Conservation (phyloP, 1,284 basidiomycete species). For the Microbotryum scabiosae region DNA sequence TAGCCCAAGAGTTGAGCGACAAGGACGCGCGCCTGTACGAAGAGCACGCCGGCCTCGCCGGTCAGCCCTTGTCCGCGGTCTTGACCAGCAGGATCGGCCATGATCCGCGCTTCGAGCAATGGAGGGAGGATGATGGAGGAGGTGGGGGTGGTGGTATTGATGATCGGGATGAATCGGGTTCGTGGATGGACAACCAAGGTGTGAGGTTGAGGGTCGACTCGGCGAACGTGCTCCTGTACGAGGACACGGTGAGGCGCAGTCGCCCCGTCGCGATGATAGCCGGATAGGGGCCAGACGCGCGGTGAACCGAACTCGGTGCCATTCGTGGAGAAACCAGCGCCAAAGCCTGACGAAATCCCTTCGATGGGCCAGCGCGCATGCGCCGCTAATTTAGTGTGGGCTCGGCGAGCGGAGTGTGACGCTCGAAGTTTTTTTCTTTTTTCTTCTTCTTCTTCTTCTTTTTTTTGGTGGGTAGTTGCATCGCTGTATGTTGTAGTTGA, state of each 20-base stretch:
- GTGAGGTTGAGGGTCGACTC: background rate
- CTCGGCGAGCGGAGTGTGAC: background rate
- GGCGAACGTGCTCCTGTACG: background rate
- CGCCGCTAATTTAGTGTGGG: too few species aligned
- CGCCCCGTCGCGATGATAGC: background rate
- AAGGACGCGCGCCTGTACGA: conserved; percentile 36
- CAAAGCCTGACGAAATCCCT: background rate
- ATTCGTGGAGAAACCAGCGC: background rate
- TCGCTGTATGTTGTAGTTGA: too few species aligned
- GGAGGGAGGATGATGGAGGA: conserved; percentile 5
- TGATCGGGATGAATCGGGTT: background rate
- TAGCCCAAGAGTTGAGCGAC: conserved; percentile 36
- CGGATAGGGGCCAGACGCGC: background rate
- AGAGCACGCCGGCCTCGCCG: background rate
- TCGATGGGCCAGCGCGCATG: too few species aligned
- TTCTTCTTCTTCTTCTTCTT: background rate
- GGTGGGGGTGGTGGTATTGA: background rate
- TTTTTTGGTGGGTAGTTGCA: background rate
- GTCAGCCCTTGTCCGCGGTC: background rate
- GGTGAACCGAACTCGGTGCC: background rate
- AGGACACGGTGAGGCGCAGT: background rate
- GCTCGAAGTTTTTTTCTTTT: background rate
- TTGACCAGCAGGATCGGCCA: background rate
- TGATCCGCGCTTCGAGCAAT: background rate
- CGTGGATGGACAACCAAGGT: background rate